Conservation (phyloP, 2,329 filamentous ascomycete genomes). For the Trichoderma asperellum region DNA sequence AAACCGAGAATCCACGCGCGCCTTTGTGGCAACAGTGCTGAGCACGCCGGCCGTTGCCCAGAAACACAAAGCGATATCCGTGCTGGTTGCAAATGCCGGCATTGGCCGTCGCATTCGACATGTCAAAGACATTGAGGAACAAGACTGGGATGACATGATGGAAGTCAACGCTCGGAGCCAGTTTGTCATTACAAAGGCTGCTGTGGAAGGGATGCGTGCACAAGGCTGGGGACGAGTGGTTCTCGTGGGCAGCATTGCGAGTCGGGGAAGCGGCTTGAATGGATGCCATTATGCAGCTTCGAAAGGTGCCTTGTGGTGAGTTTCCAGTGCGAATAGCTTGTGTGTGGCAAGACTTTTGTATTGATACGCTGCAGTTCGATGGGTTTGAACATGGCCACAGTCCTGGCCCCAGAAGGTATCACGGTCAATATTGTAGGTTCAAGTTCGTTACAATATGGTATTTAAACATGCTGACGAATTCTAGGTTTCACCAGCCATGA, state of each 20-base stretch:
- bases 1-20: neutral
- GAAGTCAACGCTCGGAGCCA: neutral
- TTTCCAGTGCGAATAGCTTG: neutral
- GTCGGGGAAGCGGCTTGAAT: neutral
- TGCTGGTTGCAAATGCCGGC: constrained; percentile 4
- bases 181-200: neutral
- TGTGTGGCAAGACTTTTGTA: neutral
- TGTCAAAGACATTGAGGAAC: neutral
- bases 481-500: neutral
- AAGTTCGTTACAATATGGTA: neutral
- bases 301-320: neutral
- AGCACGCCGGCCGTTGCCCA: neutral
- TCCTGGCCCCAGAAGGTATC: neutral
- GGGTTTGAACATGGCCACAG: neutral
- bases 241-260: constrained; percentile 3
- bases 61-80: constrained; percentile 9
- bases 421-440: neutral
- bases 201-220: neutral
- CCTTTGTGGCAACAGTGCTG: neutral
- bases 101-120: constrained; percentile 9
- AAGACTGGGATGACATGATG: neutral
- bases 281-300: neutral
- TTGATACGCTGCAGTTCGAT: neutral
- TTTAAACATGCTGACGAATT: neutral
- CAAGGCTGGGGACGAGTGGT: constrained; percentile 10